Evolutionary conservation across 306 rosid genomes (phyloP).

Genomic region (Pterocarpus macrocarpus): DNA sequence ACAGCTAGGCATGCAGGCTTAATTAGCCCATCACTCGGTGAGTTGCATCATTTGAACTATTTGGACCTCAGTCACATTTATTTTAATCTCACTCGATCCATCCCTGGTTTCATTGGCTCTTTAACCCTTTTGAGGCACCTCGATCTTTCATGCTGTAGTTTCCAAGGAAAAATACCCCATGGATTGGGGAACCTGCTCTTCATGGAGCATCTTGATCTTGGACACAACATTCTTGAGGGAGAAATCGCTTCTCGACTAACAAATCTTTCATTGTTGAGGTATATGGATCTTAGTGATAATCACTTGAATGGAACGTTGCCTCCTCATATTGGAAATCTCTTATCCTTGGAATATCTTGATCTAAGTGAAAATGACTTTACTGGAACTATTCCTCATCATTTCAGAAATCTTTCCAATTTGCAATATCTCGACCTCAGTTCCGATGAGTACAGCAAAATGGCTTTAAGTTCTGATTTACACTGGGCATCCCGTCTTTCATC

Average conservation of each 20-base stretch:
- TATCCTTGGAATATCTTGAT: background rate
- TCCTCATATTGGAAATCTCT: background rate
- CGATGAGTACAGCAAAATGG: no score
- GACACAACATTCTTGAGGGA: no score
- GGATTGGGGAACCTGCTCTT: no score
- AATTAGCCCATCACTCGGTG: background rate
- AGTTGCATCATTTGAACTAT: background rate
- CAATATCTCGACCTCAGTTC: background rate
- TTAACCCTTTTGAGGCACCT: no score
- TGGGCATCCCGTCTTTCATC: no score
- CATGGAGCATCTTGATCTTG: no score
- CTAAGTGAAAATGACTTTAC: background rate
- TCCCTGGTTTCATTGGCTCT: no score
- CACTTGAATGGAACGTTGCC: background rate
- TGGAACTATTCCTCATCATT: conserved; percentile 13
- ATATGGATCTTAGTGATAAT: background rate
- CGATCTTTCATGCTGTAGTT: no score
- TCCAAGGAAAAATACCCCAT: no score
- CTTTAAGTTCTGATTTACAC: background rate
- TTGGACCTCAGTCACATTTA: background rate
- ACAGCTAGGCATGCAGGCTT: background rate
- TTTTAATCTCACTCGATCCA: no score
- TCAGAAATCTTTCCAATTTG: conserved; percentile 3
- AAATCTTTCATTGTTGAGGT: background rate
- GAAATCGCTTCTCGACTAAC: no score